These are phyloP conservation scores for Suillus decipiens DNA, from an alignment of 768 basidiomycete genomes.

Conservation along the genomic window DNA sequence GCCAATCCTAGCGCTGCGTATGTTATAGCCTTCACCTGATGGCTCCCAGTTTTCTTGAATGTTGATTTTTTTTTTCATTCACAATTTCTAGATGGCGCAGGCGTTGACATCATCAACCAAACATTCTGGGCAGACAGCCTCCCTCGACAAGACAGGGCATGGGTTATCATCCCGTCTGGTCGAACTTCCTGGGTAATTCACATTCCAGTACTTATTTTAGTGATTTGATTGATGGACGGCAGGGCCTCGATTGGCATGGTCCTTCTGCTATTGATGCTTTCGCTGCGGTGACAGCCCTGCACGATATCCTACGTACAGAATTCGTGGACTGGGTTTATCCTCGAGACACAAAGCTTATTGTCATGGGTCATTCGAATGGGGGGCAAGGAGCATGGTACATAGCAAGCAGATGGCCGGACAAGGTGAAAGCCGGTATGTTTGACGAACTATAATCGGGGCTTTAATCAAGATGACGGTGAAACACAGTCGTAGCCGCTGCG, in stretches of 20 bases:
- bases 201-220: neutral
- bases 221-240: neutral
- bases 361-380: constrained; percentile 93
- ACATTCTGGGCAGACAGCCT: constrained; percentile 67
- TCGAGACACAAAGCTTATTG: constrained; percentile 46
- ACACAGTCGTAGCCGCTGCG: constrained; percentile 70
- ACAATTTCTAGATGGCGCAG: constrained; percentile 71
- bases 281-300: constrained; percentile 58
- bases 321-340: constrained; percentile 47
- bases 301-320: constrained; percentile 39
- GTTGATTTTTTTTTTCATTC: constrained; percentile 10
- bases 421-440: constrained; percentile 26
- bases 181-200: constrained; percentile 73
- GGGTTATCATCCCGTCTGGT: constrained; percentile 84
- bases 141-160: constrained; percentile 57
- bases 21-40: constrained; percentile 22
- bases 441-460: neutral
- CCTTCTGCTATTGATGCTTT: constrained; percentile 75
- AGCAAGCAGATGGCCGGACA: constrained; percentile 76
- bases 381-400: constrained; percentile 89
- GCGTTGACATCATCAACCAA: constrained; percentile 63
- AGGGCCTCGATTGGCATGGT: constrained; percentile 95
- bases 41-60: neutral
- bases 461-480: neutral
- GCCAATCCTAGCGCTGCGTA: constrained; percentile 67